phyloP scores from a whole-genome alignment of 192 early-diverging fungal genomes.

The Kappamyces sp. region DNA sequence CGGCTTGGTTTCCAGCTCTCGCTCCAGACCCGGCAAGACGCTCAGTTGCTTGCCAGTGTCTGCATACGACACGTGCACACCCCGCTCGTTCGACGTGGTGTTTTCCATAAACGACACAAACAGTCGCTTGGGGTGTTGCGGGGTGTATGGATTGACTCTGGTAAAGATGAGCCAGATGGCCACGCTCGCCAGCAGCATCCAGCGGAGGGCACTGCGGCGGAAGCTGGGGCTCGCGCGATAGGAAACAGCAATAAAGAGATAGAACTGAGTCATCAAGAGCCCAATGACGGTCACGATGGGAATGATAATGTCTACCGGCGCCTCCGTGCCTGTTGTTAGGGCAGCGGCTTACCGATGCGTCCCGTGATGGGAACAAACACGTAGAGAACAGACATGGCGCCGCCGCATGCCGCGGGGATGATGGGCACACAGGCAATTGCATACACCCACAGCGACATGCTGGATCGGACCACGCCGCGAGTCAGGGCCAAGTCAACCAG shows the following conservation, averaged over 20 bases:
- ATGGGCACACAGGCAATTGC: slow-evolving; percentile 2
- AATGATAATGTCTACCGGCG: slow-evolving; percentile 61
- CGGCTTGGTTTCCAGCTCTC: slow-evolving; percentile 29
- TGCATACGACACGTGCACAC: slow-evolving; percentile 51
- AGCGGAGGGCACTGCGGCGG: slow-evolving; percentile 16
- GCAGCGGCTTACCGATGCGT: slow-evolving; percentile 20
- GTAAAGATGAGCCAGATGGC: slow-evolving; percentile 20
- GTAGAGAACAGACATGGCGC: slow-evolving; percentile 32
- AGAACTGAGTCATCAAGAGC: slow-evolving; percentile 28
- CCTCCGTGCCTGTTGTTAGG: slow-evolving; percentile 50
- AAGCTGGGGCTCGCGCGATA: slow-evolving; percentile 50
- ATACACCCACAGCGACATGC: not conserved
- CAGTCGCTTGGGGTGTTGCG: slow-evolving; percentile 57
- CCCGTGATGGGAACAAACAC: slow-evolving; percentile 66
- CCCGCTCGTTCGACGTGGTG: slow-evolving; percentile 47
- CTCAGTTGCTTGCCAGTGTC: slow-evolving; percentile 46
- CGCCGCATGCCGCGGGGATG: slow-evolving; percentile 14
- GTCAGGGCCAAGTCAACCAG: not conserved
- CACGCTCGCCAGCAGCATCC: slow-evolving; percentile 20
- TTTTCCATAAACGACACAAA: slow-evolving; percentile 62
- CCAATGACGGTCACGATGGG: slow-evolving; percentile 48
- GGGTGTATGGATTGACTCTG: slow-evolving; percentile 44
- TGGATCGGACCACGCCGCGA: not conserved
- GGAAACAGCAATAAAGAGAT: slow-evolving; percentile 43
- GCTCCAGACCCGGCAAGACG: slow-evolving; percentile 36